A percentile compares a stretch with the other conserved stretches of the same genome.
These are phyloP conservation scores for Fusarium bulbicola DNA, from an alignment of 2,329 filamentous ascomycete species.

Conservation along the genomic window DNA sequence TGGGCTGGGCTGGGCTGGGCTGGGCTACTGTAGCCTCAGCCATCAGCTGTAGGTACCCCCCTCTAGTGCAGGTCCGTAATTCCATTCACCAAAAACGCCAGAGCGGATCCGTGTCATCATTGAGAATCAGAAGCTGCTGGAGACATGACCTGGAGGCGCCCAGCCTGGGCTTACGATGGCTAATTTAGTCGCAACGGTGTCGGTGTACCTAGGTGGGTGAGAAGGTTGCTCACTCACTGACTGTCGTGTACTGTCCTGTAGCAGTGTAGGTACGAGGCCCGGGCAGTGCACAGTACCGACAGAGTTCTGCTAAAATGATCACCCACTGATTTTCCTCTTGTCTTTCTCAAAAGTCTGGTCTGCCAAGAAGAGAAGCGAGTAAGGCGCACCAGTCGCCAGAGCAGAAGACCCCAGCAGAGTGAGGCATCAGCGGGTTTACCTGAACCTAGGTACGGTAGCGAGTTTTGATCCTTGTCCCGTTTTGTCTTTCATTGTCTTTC, in stretches of 20 bases:
- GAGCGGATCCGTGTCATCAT: conserved; percentile 28
- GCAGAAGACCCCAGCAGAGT: neutral
- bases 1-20: neutral
- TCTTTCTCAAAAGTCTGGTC: conserved; percentile 6
- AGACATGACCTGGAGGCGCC: neutral
- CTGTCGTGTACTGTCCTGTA: neutral
- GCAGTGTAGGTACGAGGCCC: neutral
- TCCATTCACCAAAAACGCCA: conserved; percentile 19
- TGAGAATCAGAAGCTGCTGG: neutral
- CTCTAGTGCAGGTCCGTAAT: neutral
- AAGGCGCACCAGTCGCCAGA: conserved; percentile 18
- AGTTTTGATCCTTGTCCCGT: neutral
- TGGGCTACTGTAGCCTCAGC: neutral
- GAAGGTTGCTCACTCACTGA: neutral
- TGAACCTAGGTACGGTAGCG: conserved; percentile 2
- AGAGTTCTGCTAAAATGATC: conserved; percentile 2
- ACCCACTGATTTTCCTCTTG: conserved; percentile 1
- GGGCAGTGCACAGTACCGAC: neutral
- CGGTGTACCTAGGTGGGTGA: neutral
- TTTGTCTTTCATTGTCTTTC: neutral
- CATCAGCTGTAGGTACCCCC: neutral
- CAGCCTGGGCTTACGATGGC: neutral
- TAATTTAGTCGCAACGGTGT: conserved; percentile 25
- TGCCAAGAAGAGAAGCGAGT: conserved; percentile 17
- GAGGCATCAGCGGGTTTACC: conserved; percentile 7